Evolutionary conservation across 345 rosid genomes (phyloP), one percentile per base, ranked within the genome.

Genomic region (Punica granatum): DNA sequence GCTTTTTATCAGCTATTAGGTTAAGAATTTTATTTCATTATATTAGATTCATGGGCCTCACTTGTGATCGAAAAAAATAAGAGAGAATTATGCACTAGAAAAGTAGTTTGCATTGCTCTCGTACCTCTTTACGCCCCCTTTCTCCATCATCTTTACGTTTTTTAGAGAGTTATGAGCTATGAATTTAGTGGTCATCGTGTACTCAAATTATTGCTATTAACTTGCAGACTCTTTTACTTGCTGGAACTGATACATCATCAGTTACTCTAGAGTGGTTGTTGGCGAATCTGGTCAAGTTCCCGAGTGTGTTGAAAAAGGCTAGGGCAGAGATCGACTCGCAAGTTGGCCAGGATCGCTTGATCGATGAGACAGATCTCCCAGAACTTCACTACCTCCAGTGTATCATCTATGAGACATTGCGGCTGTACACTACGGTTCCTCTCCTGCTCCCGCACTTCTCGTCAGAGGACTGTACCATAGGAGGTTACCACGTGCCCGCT

Each of bases 211-310:
- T 10, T 44, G 0, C 3, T 11, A 44, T 13, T 13, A 3, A 44
- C 19, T 32, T 31, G 46, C 72, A 80, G 88, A 64, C 18, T 2
- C 28, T 88, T 33, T 7, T 82, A 31, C 1, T 76, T 1, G 95
- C 78, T 0, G 90, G 90, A 58, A 79, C 84, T 0, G 85, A 88
- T 10, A 83, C 91, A 4, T 28, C 83, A 28, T 31, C 88, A 2
- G 63, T 80, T n/a, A 81, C 90, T 1, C 2, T 89, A 30, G 85
- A 88, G 74, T 84, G 91, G 90, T 81, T 79, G 11, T 35, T 88
- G 82, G 60, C 89, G 0, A 79, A 70, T 66, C 32, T 86, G 14
- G 19, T 80, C 6, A 86, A 88, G 58, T 61, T 79, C 67, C 89
- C 87, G 12, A 14, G 31, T 0, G 43, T 68, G n/a, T 23, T 84